Conservation (phyloP, 1,284 basidiomycete genomes). For the Cutaneotrichosporon sp. region DNA sequence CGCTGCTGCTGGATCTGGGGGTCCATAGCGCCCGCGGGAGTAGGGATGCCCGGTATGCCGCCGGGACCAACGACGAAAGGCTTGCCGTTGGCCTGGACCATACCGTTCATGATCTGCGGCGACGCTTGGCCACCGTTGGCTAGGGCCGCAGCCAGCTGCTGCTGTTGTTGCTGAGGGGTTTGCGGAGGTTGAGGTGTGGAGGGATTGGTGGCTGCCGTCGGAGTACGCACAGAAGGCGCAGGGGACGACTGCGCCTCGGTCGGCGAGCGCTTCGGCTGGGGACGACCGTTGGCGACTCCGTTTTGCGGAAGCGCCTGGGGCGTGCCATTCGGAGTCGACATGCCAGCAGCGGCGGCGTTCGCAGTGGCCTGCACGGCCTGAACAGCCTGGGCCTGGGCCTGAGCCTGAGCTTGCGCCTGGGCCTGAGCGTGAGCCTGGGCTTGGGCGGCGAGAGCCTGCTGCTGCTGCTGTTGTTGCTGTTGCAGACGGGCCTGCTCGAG, state of each 20-base stretch:
- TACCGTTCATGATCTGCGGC: conserved; percentile 28
- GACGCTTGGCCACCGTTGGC: conserved; percentile 11
- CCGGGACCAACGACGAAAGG: conserved; percentile 18
- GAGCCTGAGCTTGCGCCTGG: conserved; percentile 10
- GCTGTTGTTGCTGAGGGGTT: conserved; percentile 18
- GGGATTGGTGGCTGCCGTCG: not conserved
- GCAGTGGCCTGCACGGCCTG: conserved; percentile 9
- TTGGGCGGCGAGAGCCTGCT: conserved; percentile 8
- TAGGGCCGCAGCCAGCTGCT: conserved; percentile 5
- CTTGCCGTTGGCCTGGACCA: conserved; percentile 26
- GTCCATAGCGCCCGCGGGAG: conserved; percentile 15
- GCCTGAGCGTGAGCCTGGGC: conserved; percentile 11
- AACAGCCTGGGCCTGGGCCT: conserved; percentile 10
- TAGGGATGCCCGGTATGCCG: conserved; percentile 13
- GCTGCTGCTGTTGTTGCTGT: conserved; percentile 27
- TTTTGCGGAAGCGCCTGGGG: conserved; percentile 13
- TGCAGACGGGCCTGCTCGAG: conserved; percentile 27
- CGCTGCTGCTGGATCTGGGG: conserved; percentile 21
- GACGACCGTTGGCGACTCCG: conserved; percentile 12
- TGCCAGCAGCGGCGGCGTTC: conserved; percentile 1
- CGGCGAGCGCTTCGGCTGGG: conserved; percentile 12
- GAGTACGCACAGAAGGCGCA: conserved; percentile 2
- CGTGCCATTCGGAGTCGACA: conserved; percentile 14
- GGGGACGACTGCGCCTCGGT: conserved; percentile 3
- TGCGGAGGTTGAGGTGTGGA: conserved; percentile 15